These are phyloP conservation scores for Stagonosporopsis tanaceti DNA, from an alignment of 2,329 filamentous ascomycete species.

Conservation along the genomic window DNA sequence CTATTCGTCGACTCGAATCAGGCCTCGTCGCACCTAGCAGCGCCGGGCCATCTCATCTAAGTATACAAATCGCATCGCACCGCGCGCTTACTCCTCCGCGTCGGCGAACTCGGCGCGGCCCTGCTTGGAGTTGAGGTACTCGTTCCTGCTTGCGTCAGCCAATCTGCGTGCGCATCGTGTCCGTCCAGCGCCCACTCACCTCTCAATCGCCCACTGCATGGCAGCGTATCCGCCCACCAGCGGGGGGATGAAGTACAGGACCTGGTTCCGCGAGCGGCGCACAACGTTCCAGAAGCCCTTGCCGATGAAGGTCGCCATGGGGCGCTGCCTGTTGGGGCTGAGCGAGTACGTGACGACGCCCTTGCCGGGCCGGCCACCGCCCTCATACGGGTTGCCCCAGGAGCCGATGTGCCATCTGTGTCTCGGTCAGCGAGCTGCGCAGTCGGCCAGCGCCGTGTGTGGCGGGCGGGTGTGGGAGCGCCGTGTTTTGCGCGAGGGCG, in stretches of 20 bases:
- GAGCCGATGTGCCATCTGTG: conserved; percentile 48
- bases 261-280: conserved; percentile 83
- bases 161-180: not conserved
- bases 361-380: conserved; percentile 60
- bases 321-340: conserved; percentile 87
- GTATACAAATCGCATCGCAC: conserved; percentile 23
- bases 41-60: conserved; percentile 19
- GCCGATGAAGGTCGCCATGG: conserved; percentile 78
- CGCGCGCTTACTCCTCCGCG: conserved; percentile 51
- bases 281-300: conserved; percentile 95
- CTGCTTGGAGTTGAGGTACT: conserved; percentile 82
- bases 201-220: conserved; percentile 91
- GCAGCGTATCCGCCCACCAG: conserved; percentile 79
- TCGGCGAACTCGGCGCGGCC: conserved; percentile 66
- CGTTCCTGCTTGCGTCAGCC: conserved; percentile 64
- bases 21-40: conserved; percentile 20
- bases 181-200: conserved; percentile 64
- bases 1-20: conserved; percentile 31
- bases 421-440: conserved; percentile 25
- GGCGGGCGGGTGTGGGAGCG: conserved; percentile 12
- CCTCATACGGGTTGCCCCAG: conserved; percentile 52
- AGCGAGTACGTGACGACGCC: conserved; percentile 75
- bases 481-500: conserved; percentile 14
- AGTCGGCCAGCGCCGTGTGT: conserved; percentile 1
- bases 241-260: conserved; percentile 87